phyloP scores from a whole-genome alignment of 768 basidiomycete genomes.

The Russula compacta region DNA sequence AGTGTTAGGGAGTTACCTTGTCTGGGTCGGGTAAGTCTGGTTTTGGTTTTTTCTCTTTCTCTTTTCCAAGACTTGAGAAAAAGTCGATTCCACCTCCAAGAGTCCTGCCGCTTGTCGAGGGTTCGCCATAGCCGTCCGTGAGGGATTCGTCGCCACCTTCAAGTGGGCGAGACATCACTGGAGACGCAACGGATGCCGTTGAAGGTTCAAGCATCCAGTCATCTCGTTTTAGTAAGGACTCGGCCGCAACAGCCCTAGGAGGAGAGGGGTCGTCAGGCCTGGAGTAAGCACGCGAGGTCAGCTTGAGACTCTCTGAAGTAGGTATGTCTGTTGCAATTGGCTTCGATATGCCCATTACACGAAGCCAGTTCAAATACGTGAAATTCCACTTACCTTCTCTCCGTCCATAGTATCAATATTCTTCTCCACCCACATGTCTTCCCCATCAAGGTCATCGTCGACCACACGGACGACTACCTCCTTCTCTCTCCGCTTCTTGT shows the following conservation, averaged over 20 bases:
- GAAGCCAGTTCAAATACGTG: constrained; percentile 2
- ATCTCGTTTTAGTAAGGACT: constrained; percentile 54
- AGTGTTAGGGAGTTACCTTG: constrained; percentile 42
- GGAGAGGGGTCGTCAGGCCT: constrained; percentile 37
- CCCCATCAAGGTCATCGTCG: constrained; percentile 68
- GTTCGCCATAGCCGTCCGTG: constrained; percentile 59
- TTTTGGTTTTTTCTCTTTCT: constrained; percentile 54
- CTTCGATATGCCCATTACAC: constrained; percentile 27
- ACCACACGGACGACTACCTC: constrained; percentile 37
- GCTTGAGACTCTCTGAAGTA: constrained; percentile 57
- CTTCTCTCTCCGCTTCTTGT: constrained; percentile 31
- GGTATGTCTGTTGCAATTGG: constrained; percentile 67
- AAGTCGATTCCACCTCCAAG: constrained; percentile 67
- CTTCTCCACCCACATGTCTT: constrained; percentile 83
- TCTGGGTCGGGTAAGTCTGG: constrained; percentile 58
- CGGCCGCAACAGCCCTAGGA: constrained; percentile 38
- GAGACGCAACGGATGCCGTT: constrained; percentile 25
- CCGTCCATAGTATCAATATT: constrained; percentile 65
- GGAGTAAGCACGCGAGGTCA: constrained; percentile 51
- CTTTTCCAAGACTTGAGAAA: constrained; percentile 81
- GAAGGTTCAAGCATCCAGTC: constrained; percentile 77
- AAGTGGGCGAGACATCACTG: constrained; percentile 21
- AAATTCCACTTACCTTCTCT: constrained; percentile 46
- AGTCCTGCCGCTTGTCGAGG: constrained; percentile 36
- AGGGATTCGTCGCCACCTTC: constrained; percentile 39